These are phyloP conservation scores for Diplodia intermedia DNA, from an alignment of 2,329 filamentous ascomycete species.

Conservation along the genomic window DNA sequence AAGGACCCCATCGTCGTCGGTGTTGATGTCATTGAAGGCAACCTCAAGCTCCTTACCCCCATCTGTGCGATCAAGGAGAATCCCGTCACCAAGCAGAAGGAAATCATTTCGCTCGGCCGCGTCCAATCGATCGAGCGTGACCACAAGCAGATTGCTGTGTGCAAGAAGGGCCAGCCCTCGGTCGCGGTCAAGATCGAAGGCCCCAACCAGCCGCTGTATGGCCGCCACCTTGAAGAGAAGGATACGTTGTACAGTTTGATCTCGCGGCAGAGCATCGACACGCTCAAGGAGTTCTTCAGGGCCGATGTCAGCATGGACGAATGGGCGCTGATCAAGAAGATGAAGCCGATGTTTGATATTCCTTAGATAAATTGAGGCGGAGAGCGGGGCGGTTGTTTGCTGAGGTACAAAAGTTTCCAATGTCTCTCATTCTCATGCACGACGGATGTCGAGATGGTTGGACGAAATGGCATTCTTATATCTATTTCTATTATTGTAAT, in stretches of 20 bases:
- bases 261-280: slow-evolving; percentile 87
- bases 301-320: slow-evolving; percentile 88
- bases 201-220: slow-evolving; percentile 88
- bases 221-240: slow-evolving; percentile 90
- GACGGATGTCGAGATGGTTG: neutral
- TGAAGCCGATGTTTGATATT: slow-evolving; percentile 95
- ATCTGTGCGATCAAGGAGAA: slow-evolving; percentile 87
- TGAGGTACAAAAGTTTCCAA: neutral
- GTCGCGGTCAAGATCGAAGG: slow-evolving; percentile 98
- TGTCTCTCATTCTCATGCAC: neutral
- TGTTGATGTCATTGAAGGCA: slow-evolving; percentile 93
- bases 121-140: slow-evolving; percentile 98
- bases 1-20: slow-evolving; percentile 93
- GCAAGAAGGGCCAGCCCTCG: slow-evolving; percentile 96
- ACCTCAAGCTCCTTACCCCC: slow-evolving; percentile 84
- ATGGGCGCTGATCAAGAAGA: slow-evolving; percentile 91
- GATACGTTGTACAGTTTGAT: slow-evolving; percentile 89
- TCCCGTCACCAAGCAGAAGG: slow-evolving; percentile 77
- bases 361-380: slow-evolving; percentile 52
- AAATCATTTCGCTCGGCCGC: slow-evolving; percentile 84
- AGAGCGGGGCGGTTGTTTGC: neutral
- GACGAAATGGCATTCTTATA: slow-evolving; percentile 1
- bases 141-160: slow-evolving; percentile 90
- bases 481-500: slow-evolving; percentile 14
- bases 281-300: slow-evolving; percentile 93